These are phyloP conservation scores for Tolypocladium tropicale DNA, from an alignment of 2,329 filamentous ascomycete species.

Conservation along the genomic window DNA sequence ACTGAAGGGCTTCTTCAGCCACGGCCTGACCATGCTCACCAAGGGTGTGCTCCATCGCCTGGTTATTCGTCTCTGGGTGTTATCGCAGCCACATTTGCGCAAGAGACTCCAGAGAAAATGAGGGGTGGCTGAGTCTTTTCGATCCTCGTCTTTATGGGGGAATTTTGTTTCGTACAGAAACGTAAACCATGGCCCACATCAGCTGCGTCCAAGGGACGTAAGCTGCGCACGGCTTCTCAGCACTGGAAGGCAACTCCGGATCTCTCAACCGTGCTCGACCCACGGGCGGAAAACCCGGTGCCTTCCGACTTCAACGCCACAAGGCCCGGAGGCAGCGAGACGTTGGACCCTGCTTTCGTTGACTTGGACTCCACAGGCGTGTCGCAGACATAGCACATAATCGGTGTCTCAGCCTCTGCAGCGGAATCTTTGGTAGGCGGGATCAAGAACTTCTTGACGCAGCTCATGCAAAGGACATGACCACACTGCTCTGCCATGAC, in stretches of 20 bases:
- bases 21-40: slow-evolving; percentile 78
- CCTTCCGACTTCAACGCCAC: slow-evolving; percentile 77
- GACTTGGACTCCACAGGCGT: slow-evolving; percentile 52
- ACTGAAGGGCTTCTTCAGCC: slow-evolving; percentile 73
- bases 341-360: slow-evolving; percentile 32
- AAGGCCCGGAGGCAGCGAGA: slow-evolving; percentile 57
- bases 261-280: slow-evolving; percentile 71
- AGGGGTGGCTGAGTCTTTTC: not conserved
- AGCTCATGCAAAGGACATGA: slow-evolving; percentile 80
- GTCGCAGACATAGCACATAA: slow-evolving; percentile 76
- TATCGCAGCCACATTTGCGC: slow-evolving; percentile 22
- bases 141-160: not conserved
- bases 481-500: slow-evolving; percentile 81
- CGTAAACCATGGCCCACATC: not conserved
- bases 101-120: slow-evolving; percentile 7
- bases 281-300: slow-evolving; percentile 86
- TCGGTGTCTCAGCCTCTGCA: slow-evolving; percentile 34
- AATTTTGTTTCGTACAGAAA: not conserved
- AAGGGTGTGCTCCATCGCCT: slow-evolving; percentile 68
- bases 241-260: slow-evolving; percentile 75
- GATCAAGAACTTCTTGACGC: slow-evolving; percentile 73
- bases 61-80: slow-evolving; percentile 63
- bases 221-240: slow-evolving; percentile 22
- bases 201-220: not conserved
- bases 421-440: slow-evolving; percentile 32